Percentiles rank a stretch among this genome's conserved stretches.
Evolutionary conservation across 2,329 filamentous ascomycete genomes (phyloP).

Genomic region (Microdochium bolleyi): DNA sequence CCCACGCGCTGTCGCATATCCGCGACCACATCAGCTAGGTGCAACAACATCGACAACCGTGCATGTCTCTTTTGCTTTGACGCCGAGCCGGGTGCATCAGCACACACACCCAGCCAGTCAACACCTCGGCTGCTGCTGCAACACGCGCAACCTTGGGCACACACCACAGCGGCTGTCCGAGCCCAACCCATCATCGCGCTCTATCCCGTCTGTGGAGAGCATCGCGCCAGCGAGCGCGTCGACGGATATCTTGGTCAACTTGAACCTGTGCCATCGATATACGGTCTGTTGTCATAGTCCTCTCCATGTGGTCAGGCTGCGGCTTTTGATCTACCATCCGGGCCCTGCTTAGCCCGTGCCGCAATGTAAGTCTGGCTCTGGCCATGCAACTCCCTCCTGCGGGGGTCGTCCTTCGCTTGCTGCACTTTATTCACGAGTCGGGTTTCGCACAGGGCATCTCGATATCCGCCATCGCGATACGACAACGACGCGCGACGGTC

Average conservation of each 20-base stretch:
- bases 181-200: too few species aligned
- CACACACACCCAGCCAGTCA: too few species aligned
- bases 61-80: too few species aligned
- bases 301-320: not conserved
- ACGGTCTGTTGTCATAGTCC: not conserved
- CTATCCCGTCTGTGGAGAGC: too few species aligned
- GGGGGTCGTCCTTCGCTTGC: not conserved
- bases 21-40: too few species aligned
- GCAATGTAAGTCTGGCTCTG: not conserved
- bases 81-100: too few species aligned
- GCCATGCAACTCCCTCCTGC: not conserved
- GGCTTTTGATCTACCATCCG: not conserved
- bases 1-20: too few species aligned
- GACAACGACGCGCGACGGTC: constrained; percentile 55
- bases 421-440: not conserved
- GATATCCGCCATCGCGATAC: constrained; percentile 52
- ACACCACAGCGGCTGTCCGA: too few species aligned
- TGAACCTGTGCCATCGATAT: not conserved
- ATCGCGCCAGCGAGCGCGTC: not conserved
- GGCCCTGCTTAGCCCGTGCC: not conserved
- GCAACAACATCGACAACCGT: too few species aligned
- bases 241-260: not conserved
- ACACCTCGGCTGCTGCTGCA: too few species aligned
- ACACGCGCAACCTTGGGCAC: too few species aligned
- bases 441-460: constrained; percentile 32